Conservation (phyloP, 1,284 basidiomycete species). For the Apiotrichum brassicae region DNA sequence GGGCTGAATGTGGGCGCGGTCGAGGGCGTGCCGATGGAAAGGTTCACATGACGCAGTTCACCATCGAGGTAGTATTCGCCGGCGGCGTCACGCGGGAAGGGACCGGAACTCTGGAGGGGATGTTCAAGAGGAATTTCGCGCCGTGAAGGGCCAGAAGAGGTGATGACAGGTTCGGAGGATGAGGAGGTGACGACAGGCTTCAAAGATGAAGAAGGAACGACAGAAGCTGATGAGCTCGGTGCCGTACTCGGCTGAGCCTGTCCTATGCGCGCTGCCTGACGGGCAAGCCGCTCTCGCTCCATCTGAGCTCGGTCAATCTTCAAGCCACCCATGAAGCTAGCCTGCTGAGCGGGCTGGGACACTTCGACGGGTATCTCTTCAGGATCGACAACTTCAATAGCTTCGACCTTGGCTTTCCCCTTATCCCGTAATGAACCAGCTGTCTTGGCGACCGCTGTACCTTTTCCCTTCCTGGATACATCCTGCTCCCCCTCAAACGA, state of each 20-base stretch:
- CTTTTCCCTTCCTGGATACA: too few relatives aligned
- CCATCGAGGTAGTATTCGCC: slow-evolving; percentile 42
- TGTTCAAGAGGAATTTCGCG: slow-evolving; percentile 12
- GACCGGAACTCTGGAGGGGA: slow-evolving; percentile 27
- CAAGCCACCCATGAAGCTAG: not conserved
- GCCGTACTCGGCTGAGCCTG: not conserved
- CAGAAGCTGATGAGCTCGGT: not conserved
- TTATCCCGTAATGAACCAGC: too few relatives aligned
- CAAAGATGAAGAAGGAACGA: not conserved
- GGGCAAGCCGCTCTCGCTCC: slow-evolving; percentile 38
- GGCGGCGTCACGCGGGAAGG: slow-evolving; percentile 35
- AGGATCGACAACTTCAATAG: too few relatives aligned
- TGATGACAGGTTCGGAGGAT: too few relatives aligned
- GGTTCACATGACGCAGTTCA: slow-evolving; percentile 32
- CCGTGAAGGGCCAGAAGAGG: too few relatives aligned
- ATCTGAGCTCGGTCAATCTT: slow-evolving; percentile 36
- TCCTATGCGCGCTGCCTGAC: slow-evolving; percentile 25
- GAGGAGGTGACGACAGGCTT: too few relatives aligned
- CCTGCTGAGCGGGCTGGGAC: not conserved
- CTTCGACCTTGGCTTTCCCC: too few relatives aligned
- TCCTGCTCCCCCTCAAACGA: not conserved
- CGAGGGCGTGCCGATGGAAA: slow-evolving; percentile 22
- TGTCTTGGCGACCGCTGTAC: too few relatives aligned
- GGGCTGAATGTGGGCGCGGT: slow-evolving; percentile 25
- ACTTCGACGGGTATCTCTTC: too few relatives aligned